Conservation (phyloP, 2,329 filamentous ascomycete genomes). For the Xylariaceae sp. region DNA sequence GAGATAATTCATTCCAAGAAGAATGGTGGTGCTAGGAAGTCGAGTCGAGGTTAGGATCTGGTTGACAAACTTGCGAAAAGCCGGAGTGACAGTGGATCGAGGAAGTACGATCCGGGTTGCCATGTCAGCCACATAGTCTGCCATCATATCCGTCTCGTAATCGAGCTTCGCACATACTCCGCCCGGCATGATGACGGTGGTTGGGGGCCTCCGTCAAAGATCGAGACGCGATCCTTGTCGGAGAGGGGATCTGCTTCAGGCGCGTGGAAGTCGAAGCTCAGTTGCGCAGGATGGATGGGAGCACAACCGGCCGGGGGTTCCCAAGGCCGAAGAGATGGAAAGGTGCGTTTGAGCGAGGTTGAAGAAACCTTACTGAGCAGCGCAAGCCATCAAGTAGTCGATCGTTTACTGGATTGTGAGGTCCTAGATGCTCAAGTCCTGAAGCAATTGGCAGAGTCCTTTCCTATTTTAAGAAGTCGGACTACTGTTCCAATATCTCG, state of each 20-base stretch:
- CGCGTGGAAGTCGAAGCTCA: slow-evolving; percentile 33
- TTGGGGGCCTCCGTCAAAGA: slow-evolving; percentile 27
- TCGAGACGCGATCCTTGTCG: slow-evolving; percentile 28
- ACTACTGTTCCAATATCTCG: too few relatives aligned
- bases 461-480: background rate
- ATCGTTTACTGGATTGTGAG: too few relatives aligned
- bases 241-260: slow-evolving; percentile 37
- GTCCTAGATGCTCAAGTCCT: too few relatives aligned
- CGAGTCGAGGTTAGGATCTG: slow-evolving; percentile 88
- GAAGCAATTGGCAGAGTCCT: background rate
- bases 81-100: slow-evolving; percentile 53
- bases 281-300: slow-evolving; percentile 24
- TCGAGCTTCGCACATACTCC: slow-evolving; percentile 92
- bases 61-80: slow-evolving; percentile 87
- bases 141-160: slow-evolving; percentile 95
- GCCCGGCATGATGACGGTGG: slow-evolving; percentile 58
- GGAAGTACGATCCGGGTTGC: slow-evolving; percentile 58
- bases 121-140: slow-evolving; percentile 91
- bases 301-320: slow-evolving; percentile 27
- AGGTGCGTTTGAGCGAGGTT: slow-evolving; percentile 17
- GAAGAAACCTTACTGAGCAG: slow-evolving; percentile 33
- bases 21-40: slow-evolving; percentile 84
- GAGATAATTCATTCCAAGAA: slow-evolving; percentile 86
- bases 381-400: slow-evolving; percentile 35
- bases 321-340: slow-evolving; percentile 38